Evolutionary conservation across 495 filamentous ascomycete species (phyloP).

Genomic region (Tuber indicum): DNA sequence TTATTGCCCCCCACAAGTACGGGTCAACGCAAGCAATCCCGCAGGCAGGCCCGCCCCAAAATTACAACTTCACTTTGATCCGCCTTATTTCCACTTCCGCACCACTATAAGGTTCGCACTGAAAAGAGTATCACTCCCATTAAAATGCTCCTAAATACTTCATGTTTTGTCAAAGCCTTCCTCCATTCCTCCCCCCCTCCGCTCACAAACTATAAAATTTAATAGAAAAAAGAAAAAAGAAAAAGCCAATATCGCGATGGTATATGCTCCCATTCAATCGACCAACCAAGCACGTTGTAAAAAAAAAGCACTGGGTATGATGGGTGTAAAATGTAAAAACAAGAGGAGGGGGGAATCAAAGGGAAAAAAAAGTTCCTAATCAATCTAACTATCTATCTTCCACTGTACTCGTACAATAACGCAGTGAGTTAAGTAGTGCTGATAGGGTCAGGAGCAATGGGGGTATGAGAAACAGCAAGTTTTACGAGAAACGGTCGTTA

Average conservation of each 20-base stretch:
- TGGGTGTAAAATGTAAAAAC: neutral
- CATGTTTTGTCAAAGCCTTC: neutral
- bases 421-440: neutral
- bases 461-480: neutral
- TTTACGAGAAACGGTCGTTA: constrained; percentile 1
- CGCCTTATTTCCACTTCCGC: neutral
- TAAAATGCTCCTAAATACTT: constrained; percentile 5
- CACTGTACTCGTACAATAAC: constrained; percentile 2
- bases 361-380: neutral
- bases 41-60: neutral
- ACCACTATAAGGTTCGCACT: neutral
- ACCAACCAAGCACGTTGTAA: neutral
- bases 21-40: neutral
- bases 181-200: neutral
- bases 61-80: neutral
- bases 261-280: neutral
- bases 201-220: neutral
- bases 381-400: neutral
- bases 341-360: neutral
- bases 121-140: neutral
- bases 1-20: neutral
- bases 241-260: neutral
- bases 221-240: neutral
- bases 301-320: neutral
- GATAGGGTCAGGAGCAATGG: neutral